Conservation (phyloP, 108 stramenopile species). For the Phaeodactylum tricornutum region DNA sequence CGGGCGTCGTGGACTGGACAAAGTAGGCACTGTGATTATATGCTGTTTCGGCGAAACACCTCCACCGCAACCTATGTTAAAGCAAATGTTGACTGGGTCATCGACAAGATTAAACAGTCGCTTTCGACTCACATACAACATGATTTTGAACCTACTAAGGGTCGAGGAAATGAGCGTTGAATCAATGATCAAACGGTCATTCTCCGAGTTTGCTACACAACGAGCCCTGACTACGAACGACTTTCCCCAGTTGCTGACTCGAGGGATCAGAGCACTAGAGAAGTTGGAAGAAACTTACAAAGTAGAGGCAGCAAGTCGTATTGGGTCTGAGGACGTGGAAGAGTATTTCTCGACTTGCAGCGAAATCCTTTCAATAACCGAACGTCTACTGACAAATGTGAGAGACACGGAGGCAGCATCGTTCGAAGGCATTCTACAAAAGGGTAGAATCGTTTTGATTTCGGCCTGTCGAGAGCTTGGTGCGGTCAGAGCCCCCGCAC, state of each 20-base stretch:
- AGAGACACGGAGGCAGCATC: not conserved
- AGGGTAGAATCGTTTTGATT: conserved; percentile 56
- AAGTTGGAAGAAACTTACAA: conserved; percentile 67
- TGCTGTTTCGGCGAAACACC: conserved; percentile 64
- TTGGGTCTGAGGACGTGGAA: conserved; percentile 70
- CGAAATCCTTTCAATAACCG: conserved; percentile 30
- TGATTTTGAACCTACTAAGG: conserved; percentile 94
- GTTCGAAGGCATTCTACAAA: conserved; percentile 10
- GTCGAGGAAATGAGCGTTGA: conserved; percentile 94
- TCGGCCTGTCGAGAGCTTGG: conserved; percentile 53
- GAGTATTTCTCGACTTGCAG: conserved; percentile 43
- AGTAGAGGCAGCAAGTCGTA: conserved; percentile 29
- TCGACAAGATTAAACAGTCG: conserved; percentile 83
- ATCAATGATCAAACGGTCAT: conserved; percentile 89
- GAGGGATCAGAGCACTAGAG: conserved; percentile 51
- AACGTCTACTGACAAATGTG: conserved; percentile 22
- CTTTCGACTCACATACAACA: conserved; percentile 93
- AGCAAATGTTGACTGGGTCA: conserved; percentile 88
- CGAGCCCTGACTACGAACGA: conserved; percentile 86
- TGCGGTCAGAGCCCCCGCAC: conserved; percentile 53
- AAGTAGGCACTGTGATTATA: conserved; percentile 71
- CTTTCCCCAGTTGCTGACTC: conserved; percentile 73
- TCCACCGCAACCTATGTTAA: conserved; percentile 49
- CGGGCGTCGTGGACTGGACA: conserved; percentile 93
- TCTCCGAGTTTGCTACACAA: conserved; percentile 91